Conservation (phyloP, 495 filamentous ascomycete species). For the Penicillium atrosanguineum region DNA sequence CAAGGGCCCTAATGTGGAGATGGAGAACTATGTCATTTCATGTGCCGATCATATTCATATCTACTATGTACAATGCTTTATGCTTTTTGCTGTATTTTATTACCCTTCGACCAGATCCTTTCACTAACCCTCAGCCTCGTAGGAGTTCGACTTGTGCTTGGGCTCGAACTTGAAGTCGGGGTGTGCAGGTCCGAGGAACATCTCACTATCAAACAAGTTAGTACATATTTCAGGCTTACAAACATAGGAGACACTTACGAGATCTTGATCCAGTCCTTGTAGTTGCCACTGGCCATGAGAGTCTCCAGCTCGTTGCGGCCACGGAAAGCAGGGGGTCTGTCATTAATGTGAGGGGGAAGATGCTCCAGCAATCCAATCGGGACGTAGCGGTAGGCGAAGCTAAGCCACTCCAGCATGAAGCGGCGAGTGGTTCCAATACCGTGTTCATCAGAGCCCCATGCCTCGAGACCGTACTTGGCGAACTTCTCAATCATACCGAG, state of each 20-base stretch:
- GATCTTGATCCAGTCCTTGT: constrained; percentile 98
- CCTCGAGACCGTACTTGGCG: constrained; percentile 82
- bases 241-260: constrained; percentile 58
- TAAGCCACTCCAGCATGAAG: constrained; percentile 93
- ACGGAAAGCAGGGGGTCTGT: constrained; percentile 77
- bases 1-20: background rate
- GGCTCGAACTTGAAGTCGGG: constrained; percentile 90
- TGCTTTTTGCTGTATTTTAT: background rate
- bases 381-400: constrained; percentile 86
- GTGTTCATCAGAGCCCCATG: constrained; percentile 92
- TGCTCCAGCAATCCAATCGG: constrained; percentile 85
- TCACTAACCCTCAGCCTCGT: constrained; percentile 60
- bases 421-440: constrained; percentile 84
- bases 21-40: constrained; percentile 11
- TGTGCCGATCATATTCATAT: constrained; percentile 1
- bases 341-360: constrained; percentile 80
- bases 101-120: too few species aligned
- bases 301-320: constrained; percentile 91
- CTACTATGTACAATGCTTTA: constrained; percentile 8
- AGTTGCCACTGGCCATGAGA: constrained; percentile 80
- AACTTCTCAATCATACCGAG: constrained; percentile 85
- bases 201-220: constrained; percentile 62
- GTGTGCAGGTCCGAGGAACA: constrained; percentile 93
- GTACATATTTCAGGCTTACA: background rate
- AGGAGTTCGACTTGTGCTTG: constrained; percentile 96